These are phyloP conservation scores for Trichocomaceae sp. DNA, from an alignment of 2,329 filamentous ascomycete species.

Conservation along the genomic window DNA sequence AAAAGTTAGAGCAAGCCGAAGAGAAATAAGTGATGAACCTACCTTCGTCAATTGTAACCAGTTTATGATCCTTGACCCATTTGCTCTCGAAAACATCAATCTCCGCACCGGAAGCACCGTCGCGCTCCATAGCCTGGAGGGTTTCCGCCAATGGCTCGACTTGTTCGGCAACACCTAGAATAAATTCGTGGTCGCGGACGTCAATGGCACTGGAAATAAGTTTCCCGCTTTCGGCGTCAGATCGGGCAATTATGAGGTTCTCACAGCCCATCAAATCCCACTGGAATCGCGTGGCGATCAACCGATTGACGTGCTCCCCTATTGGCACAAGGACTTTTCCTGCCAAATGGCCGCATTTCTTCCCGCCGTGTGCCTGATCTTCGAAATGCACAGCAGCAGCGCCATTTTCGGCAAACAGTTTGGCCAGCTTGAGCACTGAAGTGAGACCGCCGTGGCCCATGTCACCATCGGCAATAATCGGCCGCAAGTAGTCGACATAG, in stretches of 20 bases:
- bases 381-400: constrained; percentile 96
- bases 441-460: constrained; percentile 91
- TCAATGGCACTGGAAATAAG: constrained; percentile 87
- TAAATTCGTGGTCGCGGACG: constrained; percentile 92
- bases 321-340: constrained; percentile 93
- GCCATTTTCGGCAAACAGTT: constrained; percentile 94
- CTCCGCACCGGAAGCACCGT: constrained; percentile 68
- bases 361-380: constrained; percentile 94
- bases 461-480: constrained; percentile 93
- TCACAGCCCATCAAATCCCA: constrained; percentile 98
- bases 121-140: constrained; percentile 79
- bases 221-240: constrained; percentile 89
- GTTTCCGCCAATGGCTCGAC: constrained; percentile 78
- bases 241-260: constrained; percentile 89
- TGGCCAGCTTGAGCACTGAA: constrained; percentile 90
- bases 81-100: constrained; percentile 79
- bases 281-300: constrained; percentile 87
- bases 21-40: constrained; percentile 5
- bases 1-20: not conserved
- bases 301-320: constrained; percentile 91
- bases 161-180: constrained; percentile 77
- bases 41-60: constrained; percentile 85
- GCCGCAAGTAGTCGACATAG: constrained; percentile 86
- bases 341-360: constrained; percentile 95
- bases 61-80: constrained; percentile 80